A percentile compares a stretch with the other conserved stretches of the same genome.
Conservation (phyloP, 2,329 filamentous ascomycete species). For the Aschersonia sp. region DNA sequence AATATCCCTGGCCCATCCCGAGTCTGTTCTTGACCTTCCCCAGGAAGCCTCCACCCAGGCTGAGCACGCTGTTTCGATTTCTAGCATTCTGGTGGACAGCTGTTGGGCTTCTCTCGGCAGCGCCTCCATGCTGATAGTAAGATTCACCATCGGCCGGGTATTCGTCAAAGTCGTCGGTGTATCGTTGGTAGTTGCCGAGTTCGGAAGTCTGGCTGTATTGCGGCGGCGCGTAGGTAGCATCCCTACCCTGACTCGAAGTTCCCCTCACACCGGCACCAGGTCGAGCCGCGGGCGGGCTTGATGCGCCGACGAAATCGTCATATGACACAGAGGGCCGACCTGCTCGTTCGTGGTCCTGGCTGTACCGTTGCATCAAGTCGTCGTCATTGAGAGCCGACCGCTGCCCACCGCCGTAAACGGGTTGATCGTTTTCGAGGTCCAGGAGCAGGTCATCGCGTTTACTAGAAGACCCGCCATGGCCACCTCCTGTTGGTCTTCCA, state of each 20-base stretch:
- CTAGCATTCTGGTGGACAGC: conserved; percentile 36
- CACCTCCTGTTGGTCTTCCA: conserved; percentile 35
- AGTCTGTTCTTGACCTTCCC: conserved; percentile 82
- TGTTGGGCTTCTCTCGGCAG: conserved; percentile 38
- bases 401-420: conserved; percentile 61
- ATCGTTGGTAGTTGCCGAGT: conserved; percentile 77
- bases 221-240: conserved; percentile 30
- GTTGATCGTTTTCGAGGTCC: conserved; percentile 58
- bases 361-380: conserved; percentile 60
- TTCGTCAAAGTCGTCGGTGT: conserved; percentile 78
- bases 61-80: conserved; percentile 79
- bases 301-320: conserved; percentile 76
- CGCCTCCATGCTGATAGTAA: conserved; percentile 65
- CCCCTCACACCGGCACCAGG: conserved; percentile 15
- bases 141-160: conserved; percentile 64
- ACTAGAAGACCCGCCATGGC: conserved; percentile 32
- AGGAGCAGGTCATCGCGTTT: conserved; percentile 50
- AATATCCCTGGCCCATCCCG: conserved; percentile 78
- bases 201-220: conserved; percentile 65
- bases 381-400: conserved; percentile 70
- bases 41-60: conserved; percentile 73
- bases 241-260: conserved; percentile 8
- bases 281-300: conserved; percentile 28
- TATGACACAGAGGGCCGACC: conserved; percentile 79
- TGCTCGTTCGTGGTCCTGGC: conserved; percentile 48